These are phyloP conservation scores for Candida dendrica DNA, from an alignment of 805 yeast species.

Conservation along the genomic window DNA sequence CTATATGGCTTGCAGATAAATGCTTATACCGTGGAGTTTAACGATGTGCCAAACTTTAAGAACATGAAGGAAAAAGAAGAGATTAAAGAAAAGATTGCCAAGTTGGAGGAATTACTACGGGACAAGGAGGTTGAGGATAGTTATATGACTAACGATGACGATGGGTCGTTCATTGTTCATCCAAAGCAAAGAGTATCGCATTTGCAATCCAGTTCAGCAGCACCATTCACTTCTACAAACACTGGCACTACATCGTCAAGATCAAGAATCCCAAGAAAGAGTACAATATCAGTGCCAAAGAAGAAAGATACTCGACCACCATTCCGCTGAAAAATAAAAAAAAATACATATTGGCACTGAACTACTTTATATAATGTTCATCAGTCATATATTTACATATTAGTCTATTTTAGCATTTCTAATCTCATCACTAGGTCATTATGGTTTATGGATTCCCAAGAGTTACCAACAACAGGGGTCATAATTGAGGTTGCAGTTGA, in stretches of 20 bases:
- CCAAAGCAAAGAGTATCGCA: conserved; percentile 11
- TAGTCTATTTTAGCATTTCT: conserved; percentile 5
- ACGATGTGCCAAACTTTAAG: conserved; percentile 13
- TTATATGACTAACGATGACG: conserved; percentile 24
- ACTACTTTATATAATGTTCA: too few species aligned
- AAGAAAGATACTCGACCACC: conserved; percentile 18
- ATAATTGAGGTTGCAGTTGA: background rate
- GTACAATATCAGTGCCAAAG: background rate
- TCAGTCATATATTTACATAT: too few species aligned
- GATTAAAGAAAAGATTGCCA: conserved; percentile 11
- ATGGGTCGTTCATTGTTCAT: conserved; percentile 22
- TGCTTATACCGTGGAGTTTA: conserved; percentile 81
- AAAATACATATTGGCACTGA: too few species aligned
- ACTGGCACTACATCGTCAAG: background rate
- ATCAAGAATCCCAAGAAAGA: background rate
- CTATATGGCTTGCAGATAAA: conserved; percentile 76
- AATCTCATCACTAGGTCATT: conserved; percentile 14
- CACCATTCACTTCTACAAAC: background rate
- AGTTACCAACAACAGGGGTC: background rate
- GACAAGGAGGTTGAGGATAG: conserved; percentile 4
- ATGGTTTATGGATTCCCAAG: conserved; percentile 10
- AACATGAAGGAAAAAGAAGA: conserved; percentile 10
- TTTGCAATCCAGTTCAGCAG: too few species aligned
- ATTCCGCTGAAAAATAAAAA: conserved; percentile 10
- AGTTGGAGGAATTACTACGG: conserved; percentile 13